A percentile compares a stretch with the other conserved stretches of the same genome.
Conservation (phyloP, 164 flowering plant genomes). For the Litsea cubeba region DNA sequence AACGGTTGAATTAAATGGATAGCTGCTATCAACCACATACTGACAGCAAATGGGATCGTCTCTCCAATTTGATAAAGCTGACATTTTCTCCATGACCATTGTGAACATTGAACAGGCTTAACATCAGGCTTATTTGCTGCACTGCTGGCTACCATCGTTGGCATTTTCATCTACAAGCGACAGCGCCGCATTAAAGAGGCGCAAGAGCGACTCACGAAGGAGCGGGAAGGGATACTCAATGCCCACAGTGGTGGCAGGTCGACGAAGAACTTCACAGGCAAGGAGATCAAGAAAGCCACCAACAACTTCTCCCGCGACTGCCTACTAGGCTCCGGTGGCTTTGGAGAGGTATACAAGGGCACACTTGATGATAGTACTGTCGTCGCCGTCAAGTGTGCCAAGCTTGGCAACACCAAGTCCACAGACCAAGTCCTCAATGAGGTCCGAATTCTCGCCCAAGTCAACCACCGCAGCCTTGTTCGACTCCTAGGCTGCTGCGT, state of each 20-base stretch:
- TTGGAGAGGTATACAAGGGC: conserved; percentile 64
- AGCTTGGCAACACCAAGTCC: conserved; percentile 53
- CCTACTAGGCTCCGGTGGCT: conserved; percentile 60
- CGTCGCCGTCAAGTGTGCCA: conserved; percentile 57
- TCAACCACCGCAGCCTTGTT: conserved; percentile 23
- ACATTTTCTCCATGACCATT: background rate
- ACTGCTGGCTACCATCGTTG: conserved; percentile 15
- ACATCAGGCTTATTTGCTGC: conserved; percentile 28
- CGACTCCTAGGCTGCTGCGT: conserved; percentile 21
- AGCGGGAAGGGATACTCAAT: conserved; percentile 52
- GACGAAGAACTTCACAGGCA: conserved; percentile 52
- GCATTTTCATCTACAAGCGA: conserved; percentile 31
- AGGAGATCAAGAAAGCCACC: conserved; percentile 54
- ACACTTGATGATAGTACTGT: conserved; percentile 42
- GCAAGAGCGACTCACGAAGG: conserved; percentile 30
- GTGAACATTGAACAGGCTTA: conserved; percentile 28
- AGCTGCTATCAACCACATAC: too few species aligned
- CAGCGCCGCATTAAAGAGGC: conserved; percentile 36
- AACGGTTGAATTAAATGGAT: too few species aligned
- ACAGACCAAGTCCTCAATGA: conserved; percentile 64
- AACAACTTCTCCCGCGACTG: conserved; percentile 44
- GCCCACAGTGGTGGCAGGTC: conserved; percentile 29
- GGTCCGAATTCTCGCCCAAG: conserved; percentile 62
- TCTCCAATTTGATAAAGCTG: too few species aligned
- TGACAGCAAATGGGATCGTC: too few species aligned